phyloP scores from a whole-genome alignment of 352 stramenopile genomes.

The Phytopythium oedochilum region DNA sequence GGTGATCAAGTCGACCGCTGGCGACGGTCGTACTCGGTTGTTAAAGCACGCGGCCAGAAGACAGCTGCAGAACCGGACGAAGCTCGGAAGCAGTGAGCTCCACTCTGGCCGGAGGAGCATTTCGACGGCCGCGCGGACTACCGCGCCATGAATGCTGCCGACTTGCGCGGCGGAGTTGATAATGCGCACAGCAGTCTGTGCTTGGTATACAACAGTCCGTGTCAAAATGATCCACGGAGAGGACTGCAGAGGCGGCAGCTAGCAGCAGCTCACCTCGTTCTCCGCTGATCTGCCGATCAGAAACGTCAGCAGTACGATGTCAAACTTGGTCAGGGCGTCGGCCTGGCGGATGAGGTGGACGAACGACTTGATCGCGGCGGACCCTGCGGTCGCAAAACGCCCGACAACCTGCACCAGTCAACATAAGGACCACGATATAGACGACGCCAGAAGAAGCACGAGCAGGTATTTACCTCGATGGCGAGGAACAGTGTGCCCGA shows the following conservation, averaged over 20 bases:
- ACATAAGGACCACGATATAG: too few species aligned
- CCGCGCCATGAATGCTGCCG: slow-evolving; percentile 23
- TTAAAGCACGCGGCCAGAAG: slow-evolving; percentile 45
- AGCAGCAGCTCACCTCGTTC: slow-evolving; percentile 33
- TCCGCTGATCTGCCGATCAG: slow-evolving; percentile 60
- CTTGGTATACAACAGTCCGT: background rate
- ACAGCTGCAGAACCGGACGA: slow-evolving; percentile 52
- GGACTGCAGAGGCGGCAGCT: background rate
- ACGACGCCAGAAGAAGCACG: too few species aligned
- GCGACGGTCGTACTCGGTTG: slow-evolving; percentile 15
- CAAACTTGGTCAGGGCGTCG: slow-evolving; percentile 47
- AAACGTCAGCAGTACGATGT: slow-evolving; percentile 55
- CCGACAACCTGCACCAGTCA: slow-evolving; percentile 33
- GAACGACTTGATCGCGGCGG: slow-evolving; percentile 37
- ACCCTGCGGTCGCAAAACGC: slow-evolving; percentile 49
- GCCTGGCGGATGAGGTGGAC: slow-evolving; percentile 36
- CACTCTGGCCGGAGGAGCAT: slow-evolving; percentile 41
- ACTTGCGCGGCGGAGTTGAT: slow-evolving; percentile 34
- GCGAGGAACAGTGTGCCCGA: slow-evolving; percentile 47
- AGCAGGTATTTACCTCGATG: slow-evolving; percentile 27
- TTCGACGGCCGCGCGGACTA: slow-evolving; percentile 22
- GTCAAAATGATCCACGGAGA: background rate
- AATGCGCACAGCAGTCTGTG: slow-evolving; percentile 35
- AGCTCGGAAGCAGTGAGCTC: slow-evolving; percentile 32
- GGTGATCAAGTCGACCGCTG: slow-evolving; percentile 36